Base-by-base conservation (phyloP, 1,284 basidiomycete species). In the Puccinia sorghi region DNA sequence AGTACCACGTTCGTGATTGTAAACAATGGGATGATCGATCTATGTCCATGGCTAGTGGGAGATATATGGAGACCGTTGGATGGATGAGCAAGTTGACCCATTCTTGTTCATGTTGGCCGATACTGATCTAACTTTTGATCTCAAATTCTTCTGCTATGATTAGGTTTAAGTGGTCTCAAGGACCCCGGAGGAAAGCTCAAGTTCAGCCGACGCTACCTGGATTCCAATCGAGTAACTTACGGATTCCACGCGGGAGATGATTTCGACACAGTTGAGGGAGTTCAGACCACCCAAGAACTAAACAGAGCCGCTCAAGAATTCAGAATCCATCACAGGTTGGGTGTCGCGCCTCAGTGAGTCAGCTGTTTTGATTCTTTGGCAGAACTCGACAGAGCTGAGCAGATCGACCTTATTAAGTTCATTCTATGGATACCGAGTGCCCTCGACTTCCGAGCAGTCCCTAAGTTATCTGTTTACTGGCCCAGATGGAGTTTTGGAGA, bases 1-100 rank as follows among this genome's bases (percentile, higher is more conserved):
- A 93, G 82, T 89, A 87, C 1, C 92, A 93, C 82, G 90, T 93
- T 79, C 89, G 92, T 77, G 91, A 93, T 83, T 93, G 92, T 84
- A 83, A 88, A 27, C 88, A 89, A 83, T 85, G 88, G 39, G 90
- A 90, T 82, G 87, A 88, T 9, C 88, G 89, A 25, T 88, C 89
- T 0, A 90, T 92, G 87, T 87, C 89, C 0, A 85, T 94, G 48
- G 91, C 92, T 81, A 92, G 91, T 74, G 93, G 93, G 61, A 87
- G 91, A 32, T 94, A 93, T 84, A 91, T 94, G 89, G 93, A 94
- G 85, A 94, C 93, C 6, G 86, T 94, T 79, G 92, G 91, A 86
- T 83, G 81, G 86, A 84, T 85, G 75, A 80, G 81, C 76, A 39
- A 63, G 81, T 61, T 20, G 22, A 2, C 20, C 17, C 17, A 41